Evolutionary conservation across 305 asterid species (phyloP), one percentile per base, ranked within the genome.

Genomic region (Rubia peregrina): DNA sequence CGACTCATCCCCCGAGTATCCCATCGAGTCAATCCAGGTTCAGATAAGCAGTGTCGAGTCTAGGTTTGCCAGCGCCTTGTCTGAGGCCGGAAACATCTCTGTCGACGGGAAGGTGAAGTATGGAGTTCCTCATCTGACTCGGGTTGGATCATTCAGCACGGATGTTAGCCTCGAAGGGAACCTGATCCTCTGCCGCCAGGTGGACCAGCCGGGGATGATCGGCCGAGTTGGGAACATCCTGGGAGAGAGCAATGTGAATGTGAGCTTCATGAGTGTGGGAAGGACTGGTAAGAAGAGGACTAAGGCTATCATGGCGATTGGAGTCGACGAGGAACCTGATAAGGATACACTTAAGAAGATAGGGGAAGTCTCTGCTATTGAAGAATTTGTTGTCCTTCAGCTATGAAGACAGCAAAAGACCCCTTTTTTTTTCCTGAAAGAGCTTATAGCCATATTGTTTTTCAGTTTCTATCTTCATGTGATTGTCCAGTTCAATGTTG

Each of bases 211-310:
- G 1, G 97, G 97, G 13, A 92, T 92, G 98, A 90, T 92, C 3
- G 98, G 98, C 9, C 71, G 36, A 59, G 97, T 92, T n/a, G 98
- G 98, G 30, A 88, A 79, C 77, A 86, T 92, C 71, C 96, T 92
- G 3, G 98, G 87, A 2, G 88, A 82, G 81, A 69, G 74, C 36
- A 92, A 92, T 36, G 98, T 92, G 78, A 92, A 92, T 44, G 97
- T 90, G 75, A 90, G 90, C 80, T 92, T 92, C 75, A 92, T 90
- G 98, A 92, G 98, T 19, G 97, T 92, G 61, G 95, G 96, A n/a
- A 82, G 98, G 80, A 87, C 88, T 64, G 83, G 69, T 38, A 86
- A 74, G 89, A 86, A 74, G 89, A 77, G 97, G 84, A 83, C 84
- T 51, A 85, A 79, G 77, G 98, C 97, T 10, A 84, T 92, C 63